Percentiles rank a stretch among this genome's conserved stretches.
These are phyloP conservation scores for Mortierella hygrophila DNA, from an alignment of 192 early-diverging fungal species.

Conservation along the genomic window DNA sequence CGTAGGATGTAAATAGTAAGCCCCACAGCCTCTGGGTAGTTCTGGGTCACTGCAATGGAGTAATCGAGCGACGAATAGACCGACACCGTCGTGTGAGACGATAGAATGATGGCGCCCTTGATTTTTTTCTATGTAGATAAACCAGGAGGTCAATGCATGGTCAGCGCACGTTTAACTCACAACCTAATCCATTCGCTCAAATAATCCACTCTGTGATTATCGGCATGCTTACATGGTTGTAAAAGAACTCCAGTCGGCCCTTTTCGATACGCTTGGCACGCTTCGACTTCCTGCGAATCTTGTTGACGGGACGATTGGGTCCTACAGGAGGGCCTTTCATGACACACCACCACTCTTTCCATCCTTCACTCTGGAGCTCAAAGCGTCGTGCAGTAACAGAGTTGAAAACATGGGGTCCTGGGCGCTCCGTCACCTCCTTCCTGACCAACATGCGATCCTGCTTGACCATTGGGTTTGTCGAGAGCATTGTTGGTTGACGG, in stretches of 20 bases:
- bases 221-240: conserved; percentile 39
- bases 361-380: conserved; percentile 41
- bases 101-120: conserved; percentile 29
- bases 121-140: conserved; percentile 38
- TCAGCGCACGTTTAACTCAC: neutral
- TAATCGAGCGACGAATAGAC: conserved; percentile 55
- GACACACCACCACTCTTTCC: conserved; percentile 55
- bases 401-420: conserved; percentile 49
- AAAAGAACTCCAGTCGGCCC: conserved; percentile 51
- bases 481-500: conserved; percentile 19
- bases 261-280: conserved; percentile 15
- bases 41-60: conserved; percentile 42
- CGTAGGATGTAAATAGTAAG: conserved; percentile 43
- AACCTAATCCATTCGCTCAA: neutral
- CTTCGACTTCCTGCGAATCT: conserved; percentile 25
- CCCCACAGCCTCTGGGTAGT: conserved; percentile 22
- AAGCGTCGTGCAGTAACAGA: conserved; percentile 30
- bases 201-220: neutral
- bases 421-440: conserved; percentile 39
- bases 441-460: conserved; percentile 48
- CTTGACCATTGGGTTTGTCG: conserved; percentile 26
- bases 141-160: neutral
- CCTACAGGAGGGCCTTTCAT: conserved; percentile 31
- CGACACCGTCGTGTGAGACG: conserved; percentile 14
- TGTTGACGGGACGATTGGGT: conserved; percentile 14